Base-by-base conservation (phyloP, 805 yeast species). In the Candida vaughaniae region DNA sequence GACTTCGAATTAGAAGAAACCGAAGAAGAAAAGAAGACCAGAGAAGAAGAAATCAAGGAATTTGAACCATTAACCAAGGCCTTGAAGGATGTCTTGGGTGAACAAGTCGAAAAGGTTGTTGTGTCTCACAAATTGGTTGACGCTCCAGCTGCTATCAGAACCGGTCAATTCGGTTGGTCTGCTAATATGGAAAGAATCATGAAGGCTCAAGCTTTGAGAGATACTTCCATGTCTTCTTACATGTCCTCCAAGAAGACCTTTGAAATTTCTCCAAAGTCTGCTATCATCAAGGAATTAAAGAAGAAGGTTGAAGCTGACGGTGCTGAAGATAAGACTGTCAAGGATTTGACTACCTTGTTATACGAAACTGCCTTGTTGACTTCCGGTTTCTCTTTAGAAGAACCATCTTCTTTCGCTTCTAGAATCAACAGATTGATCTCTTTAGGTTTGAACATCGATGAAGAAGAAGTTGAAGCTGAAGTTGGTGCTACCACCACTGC, bases 181-280 rank as follows among this genome's bases (percentile, higher is more conserved):
- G 99, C 99, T 62, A 93, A 93, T 80, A 93, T 93, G 99, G 99
- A 93, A 80, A 91, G 99, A 85, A 93, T 93, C 80, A 93, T 93
- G 99, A 93, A 93, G 80, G 99, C 99, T 47, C 99, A 93, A 79
- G 99, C 99, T 57, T 77, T 93, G 61, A 89, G 98, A 78, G 99
- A 93, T 71, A 86, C 95, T 56, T 79, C 95, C 56, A 93, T 93
- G 99, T 89, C 98, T 28, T 81, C 96, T 47, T 93, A 93, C 93
- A 93, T 93, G 99, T 85, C 98, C 33, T 93, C 99, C 39, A 93
- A 93, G 89, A 93, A 93, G 84, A 93, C 93, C 63, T 88, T 93
- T 60, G 99, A 93, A 80, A 89, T 93, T 55, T 91, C 98, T 59
- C 97, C 99, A 74, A 84, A 79, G 69, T 90, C 97, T 50, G 71